A percentile compares a stretch with the other conserved stretches of the same genome.
These are phyloP conservation scores for Zymoseptoria crescenta DNA, from an alignment of 2,329 filamentous ascomycete genomes.

Conservation along the genomic window DNA sequence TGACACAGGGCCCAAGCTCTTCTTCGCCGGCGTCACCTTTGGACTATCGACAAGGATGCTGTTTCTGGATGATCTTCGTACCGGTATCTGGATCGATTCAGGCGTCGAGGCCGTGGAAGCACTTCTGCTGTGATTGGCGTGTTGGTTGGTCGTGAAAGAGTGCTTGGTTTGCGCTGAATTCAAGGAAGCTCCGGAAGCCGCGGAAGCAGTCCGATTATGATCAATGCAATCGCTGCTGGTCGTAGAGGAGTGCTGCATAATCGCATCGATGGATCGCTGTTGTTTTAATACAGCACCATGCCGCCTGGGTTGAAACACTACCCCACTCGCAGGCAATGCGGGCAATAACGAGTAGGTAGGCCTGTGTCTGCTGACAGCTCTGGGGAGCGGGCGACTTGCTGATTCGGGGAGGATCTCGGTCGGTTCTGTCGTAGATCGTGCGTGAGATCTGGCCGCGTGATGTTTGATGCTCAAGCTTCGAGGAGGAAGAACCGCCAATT, in stretches of 20 bases:
- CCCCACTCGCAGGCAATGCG: neutral
- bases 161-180: neutral
- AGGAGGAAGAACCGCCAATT: neutral
- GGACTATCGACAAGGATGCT: neutral
- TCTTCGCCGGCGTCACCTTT: neutral
- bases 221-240: neutral
- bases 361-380: neutral
- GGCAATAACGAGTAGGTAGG: neutral
- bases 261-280: neutral
- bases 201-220: neutral
- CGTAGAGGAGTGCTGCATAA: neutral
- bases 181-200: neutral
- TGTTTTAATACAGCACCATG: neutral
- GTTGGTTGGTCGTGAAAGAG: neutral
- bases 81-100: neutral
- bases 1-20: slow-evolving; percentile 18
- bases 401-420: neutral
- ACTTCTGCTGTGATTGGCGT: neutral
- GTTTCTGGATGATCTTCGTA: neutral
- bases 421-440: neutral
- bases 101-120: neutral
- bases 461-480: neutral
- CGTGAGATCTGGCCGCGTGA: neutral
- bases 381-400: neutral
- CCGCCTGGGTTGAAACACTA: neutral